These are phyloP conservation scores for Parastagonospora avenae DNA, from an alignment of 2,329 filamentous ascomycete genomes.

Conservation along the genomic window DNA sequence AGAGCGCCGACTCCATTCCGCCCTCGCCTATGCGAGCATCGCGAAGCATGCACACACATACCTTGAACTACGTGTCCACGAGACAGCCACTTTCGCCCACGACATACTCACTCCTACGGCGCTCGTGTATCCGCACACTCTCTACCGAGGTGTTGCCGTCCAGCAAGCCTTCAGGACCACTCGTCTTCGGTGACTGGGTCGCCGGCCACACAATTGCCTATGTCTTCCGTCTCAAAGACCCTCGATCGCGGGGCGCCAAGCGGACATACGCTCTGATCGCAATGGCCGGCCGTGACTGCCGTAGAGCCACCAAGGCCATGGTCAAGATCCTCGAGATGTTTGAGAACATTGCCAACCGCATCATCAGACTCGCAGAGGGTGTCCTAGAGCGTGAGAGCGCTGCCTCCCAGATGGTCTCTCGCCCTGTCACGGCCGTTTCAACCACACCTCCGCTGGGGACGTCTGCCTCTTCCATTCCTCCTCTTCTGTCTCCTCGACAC, in stretches of 20 bases:
- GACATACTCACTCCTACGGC: slow-evolving; percentile 60
- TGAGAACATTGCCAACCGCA: slow-evolving; percentile 58
- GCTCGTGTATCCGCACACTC: slow-evolving; percentile 63
- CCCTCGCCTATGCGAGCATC: slow-evolving; percentile 52
- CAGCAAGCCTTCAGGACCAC: slow-evolving; percentile 61
- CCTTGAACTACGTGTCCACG: slow-evolving; percentile 63
- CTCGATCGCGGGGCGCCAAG: slow-evolving; percentile 61
- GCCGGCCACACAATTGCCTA: slow-evolving; percentile 65
- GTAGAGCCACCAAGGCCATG: slow-evolving; percentile 51
- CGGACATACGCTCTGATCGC: slow-evolving; percentile 64
- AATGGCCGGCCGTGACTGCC: slow-evolving; percentile 61
- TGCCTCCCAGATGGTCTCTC: slow-evolving; percentile 23
- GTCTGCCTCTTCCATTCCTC: slow-evolving; percentile 34
- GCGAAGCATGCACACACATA: slow-evolving; percentile 56
- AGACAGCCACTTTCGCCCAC: slow-evolving; percentile 60
- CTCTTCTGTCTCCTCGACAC: slow-evolving; percentile 34
- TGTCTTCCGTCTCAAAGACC: slow-evolving; percentile 63
- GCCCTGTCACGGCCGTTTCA: slow-evolving; percentile 37
- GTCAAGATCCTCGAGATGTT: slow-evolving; percentile 53
- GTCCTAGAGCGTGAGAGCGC: slow-evolving; percentile 45
- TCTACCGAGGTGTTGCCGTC: slow-evolving; percentile 62
- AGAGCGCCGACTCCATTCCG: slow-evolving; percentile 43
- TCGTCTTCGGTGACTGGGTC: slow-evolving; percentile 62
- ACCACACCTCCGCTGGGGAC: slow-evolving; percentile 38
- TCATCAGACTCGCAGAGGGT: slow-evolving; percentile 51